A percentile compares a stretch with the other conserved stretches of the same genome.
Evolutionary conservation across 169 alveolate genomes (phyloP).

Genomic region (Cyclospora cayetanensis): DNA sequence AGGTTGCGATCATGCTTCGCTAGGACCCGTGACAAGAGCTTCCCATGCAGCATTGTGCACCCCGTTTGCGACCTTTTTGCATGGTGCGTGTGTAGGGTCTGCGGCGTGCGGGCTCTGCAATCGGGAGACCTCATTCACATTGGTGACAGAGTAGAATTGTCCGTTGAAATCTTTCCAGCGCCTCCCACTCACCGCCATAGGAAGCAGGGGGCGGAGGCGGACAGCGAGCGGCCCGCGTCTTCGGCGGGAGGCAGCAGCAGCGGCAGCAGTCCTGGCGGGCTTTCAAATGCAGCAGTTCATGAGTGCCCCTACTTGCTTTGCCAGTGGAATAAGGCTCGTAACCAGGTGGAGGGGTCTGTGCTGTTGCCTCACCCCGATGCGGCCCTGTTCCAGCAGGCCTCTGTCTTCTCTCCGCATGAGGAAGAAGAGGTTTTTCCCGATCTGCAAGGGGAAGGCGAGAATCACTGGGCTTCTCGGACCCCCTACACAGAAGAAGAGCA

Average conservation of each 20-base stretch:
- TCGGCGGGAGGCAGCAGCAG: background rate
- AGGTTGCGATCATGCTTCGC: background rate
- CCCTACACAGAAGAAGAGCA: too few species aligned
- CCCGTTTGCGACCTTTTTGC: too few species aligned
- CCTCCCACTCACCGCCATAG: background rate
- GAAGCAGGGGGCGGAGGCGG: background rate
- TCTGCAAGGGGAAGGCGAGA: too few species aligned
- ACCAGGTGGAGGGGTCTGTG: background rate
- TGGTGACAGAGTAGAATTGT: slow-evolving; percentile 86
- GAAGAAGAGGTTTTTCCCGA: too few species aligned
- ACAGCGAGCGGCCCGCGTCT: background rate
- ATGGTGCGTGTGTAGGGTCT: slow-evolving; percentile 76
- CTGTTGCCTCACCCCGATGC: too few species aligned
- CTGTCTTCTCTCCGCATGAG: too few species aligned
- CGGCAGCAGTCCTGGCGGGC: background rate
- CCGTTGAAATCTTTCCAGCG: slow-evolving; percentile 72
- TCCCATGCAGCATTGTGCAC: too few species aligned
- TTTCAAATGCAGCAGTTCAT: background rate
- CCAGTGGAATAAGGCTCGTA: background rate
- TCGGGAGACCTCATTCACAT: slow-evolving; percentile 86
- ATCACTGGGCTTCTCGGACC: too few species aligned
- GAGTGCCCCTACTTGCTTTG: slow-evolving; percentile 15
- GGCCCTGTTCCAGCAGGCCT: too few species aligned
- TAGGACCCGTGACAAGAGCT: background rate
- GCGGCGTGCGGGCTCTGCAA: slow-evolving; percentile 77